Evolutionary conservation across 106 monocot species (phyloP), one percentile per base, ranked within the genome.

Genomic region (Phalaenopsis equestris): DNA sequence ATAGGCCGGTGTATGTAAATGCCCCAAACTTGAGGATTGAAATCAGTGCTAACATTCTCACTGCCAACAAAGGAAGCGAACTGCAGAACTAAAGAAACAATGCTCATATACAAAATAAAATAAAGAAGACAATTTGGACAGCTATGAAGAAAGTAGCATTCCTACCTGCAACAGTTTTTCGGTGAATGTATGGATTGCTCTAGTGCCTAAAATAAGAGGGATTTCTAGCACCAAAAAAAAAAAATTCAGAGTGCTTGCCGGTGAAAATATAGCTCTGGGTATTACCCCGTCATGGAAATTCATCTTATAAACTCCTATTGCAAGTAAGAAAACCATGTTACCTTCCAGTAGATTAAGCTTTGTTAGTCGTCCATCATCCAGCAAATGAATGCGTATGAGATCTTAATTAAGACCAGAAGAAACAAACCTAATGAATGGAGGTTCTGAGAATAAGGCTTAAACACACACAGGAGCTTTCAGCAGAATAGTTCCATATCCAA

Each of bases 351-450:
- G 74, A 19, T 74, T 74, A 42, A 74, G 36, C 74, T 74, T 74
- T 45, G 43, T 74, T 74, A 74, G 42, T 74, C n/a, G 41, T 39
- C 74, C 74, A 74, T 74, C 74, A 74, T 74, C 74, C 74, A 74
- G 17, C 74, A 45, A 74, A 74, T 70, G 70, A 72, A 72, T 38
- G 36, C 36, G 72, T 72, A 72, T 38, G 72, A 36, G 16, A 74
- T 74, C 74, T 36, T 42, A 74, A 74, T 74, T 74, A 45, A 74
- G 74, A 74, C 19, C 43, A 74, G 74, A 42, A 74, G 43, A 74
- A 42, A 74, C 43, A 17, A 74, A n/a, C 74, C 74, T 74, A 74
- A 74, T 74, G 74, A 74, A 74, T 74, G n/a, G 74, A 43, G 43
- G 16, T 74, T 74, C 74, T 74, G 74, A 74, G n/a, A 74, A 74